Conservation (phyloP, 192 early-diverging fungal genomes). For the Dissophora globulifera region DNA sequence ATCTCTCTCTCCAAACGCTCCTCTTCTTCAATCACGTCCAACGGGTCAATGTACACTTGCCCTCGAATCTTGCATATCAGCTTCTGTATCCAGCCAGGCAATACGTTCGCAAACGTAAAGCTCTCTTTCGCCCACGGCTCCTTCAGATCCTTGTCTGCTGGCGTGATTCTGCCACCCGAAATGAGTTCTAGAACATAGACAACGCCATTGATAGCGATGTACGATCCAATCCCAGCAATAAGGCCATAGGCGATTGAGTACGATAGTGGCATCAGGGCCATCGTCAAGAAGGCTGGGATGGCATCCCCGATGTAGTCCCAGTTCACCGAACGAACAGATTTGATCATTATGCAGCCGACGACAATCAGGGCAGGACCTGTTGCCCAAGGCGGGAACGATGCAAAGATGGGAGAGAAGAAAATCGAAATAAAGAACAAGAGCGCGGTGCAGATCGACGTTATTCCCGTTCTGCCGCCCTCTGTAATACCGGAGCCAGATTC, state of each 20-base stretch:
- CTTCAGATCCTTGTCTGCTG: constrained; percentile 26
- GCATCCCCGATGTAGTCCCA: constrained; percentile 83
- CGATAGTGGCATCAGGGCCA: constrained; percentile 82
- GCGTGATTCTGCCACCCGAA: constrained; percentile 62
- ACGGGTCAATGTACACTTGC: constrained; percentile 11
- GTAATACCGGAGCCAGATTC: constrained; percentile 89
- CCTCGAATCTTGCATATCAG: constrained; percentile 20
- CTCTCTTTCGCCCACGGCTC: constrained; percentile 17
- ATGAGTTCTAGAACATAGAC: constrained; percentile 65
- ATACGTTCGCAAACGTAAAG: constrained; percentile 18
- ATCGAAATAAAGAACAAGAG: constrained; percentile 80
- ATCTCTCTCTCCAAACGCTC: constrained; percentile 26
- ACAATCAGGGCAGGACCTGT: constrained; percentile 84
- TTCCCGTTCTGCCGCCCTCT: constrained; percentile 70
- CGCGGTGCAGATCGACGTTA: constrained; percentile 69
- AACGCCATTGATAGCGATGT: constrained; percentile 73
- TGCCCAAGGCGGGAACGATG: constrained; percentile 86
- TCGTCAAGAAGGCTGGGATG: constrained; percentile 82
- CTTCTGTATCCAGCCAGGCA: constrained; percentile 29
- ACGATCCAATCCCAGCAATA: constrained; percentile 79
- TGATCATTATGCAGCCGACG: constrained; percentile 84
- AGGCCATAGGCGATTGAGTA: constrained; percentile 86
- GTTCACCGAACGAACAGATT: constrained; percentile 75
- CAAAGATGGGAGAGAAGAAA: constrained; percentile 88
- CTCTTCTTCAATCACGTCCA: constrained; percentile 21